A percentile compares a stretch with the other conserved stretches of the same genome.
These are phyloP conservation scores for Spathaspora sp. DNA, from an alignment of 1,139 yeast species.

Conservation along the genomic window DNA sequence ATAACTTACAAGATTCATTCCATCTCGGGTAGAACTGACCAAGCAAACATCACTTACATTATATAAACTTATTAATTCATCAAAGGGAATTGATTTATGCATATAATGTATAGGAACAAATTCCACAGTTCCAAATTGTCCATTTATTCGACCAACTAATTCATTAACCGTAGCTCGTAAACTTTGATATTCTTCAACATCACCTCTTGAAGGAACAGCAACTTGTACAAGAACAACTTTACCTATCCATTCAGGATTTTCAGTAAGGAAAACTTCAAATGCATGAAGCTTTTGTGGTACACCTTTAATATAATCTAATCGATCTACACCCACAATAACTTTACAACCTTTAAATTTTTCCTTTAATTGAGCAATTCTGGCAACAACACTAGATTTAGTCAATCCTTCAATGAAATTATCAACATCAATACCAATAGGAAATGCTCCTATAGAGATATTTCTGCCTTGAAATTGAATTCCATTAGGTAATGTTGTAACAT, in stretches of 20 bases:
- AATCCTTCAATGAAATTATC: slow-evolving; percentile 86
- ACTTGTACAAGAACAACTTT: slow-evolving; percentile 94
- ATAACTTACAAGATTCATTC: slow-evolving; percentile 95
- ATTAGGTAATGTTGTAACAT: slow-evolving; percentile 84
- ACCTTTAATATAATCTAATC: slow-evolving; percentile 94
- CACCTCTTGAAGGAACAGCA: slow-evolving; percentile 97
- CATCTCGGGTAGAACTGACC: slow-evolving; percentile 94
- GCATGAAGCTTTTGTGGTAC: slow-evolving; percentile 97
- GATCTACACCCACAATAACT: slow-evolving; percentile 92
- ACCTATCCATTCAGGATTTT: slow-evolving; percentile 98
- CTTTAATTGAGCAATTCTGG: slow-evolving; percentile 64
- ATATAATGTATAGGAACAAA: slow-evolving; percentile 96
- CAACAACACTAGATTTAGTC: slow-evolving; percentile 57
- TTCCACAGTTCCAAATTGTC: slow-evolving; percentile 94
- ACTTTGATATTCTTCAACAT: slow-evolving; percentile 96
- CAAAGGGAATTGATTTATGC: slow-evolving; percentile 89
- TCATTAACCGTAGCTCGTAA: slow-evolving; percentile 93
- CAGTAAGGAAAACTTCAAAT: slow-evolving; percentile 84
- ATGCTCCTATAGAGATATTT: slow-evolving; percentile 86
- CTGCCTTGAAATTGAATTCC: slow-evolving; percentile 82
- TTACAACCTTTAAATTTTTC: slow-evolving; percentile 66
- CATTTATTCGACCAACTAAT: slow-evolving; percentile 94
- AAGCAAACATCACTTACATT: slow-evolving; percentile 85
- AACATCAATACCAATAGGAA: slow-evolving; percentile 97
- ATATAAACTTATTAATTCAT: slow-evolving; percentile 87